A percentile compares a stretch with the other conserved stretches of the same genome.
Evolutionary conservation across 805 yeast genomes (phyloP).

Genomic region (Lipomyces yamanashiensis): DNA sequence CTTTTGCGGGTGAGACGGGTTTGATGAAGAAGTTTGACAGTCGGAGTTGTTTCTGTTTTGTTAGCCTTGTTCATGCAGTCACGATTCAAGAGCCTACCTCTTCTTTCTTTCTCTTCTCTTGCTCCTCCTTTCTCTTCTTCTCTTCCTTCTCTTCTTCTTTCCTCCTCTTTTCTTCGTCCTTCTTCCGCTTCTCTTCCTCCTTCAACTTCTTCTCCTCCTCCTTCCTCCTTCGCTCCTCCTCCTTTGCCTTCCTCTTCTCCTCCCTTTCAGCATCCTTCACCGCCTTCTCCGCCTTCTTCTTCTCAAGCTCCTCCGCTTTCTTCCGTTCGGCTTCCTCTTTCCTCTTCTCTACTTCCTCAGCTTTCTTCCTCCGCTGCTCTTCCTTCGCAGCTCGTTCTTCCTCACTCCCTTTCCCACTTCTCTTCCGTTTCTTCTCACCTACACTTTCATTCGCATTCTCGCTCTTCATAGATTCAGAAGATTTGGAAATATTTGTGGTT

Average conservation of each 20-base stretch:
- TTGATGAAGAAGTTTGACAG: slow-evolving; percentile 31
- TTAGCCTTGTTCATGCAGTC: no score
- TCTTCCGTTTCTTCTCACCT: slow-evolving; percentile 24
- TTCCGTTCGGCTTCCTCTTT: slow-evolving; percentile 32
- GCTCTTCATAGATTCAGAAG: not conserved
- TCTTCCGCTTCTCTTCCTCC: slow-evolving; percentile 19
- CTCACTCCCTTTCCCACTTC: slow-evolving; percentile 16
- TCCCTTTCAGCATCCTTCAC: slow-evolving; percentile 30
- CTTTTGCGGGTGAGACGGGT: slow-evolving; percentile 11
- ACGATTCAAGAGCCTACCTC: slow-evolving; percentile 15
- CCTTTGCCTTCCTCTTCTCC: slow-evolving; percentile 35
- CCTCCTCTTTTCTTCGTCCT: slow-evolving; percentile 20
- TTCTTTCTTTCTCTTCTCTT: slow-evolving; percentile 27
- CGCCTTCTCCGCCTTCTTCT: slow-evolving; percentile 35
- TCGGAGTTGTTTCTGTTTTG: slow-evolving; percentile 26
- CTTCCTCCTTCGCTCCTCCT: slow-evolving; percentile 33
- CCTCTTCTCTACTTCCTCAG: slow-evolving; percentile 14
- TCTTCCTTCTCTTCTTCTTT: slow-evolving; percentile 32
- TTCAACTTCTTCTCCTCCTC: slow-evolving; percentile 27
- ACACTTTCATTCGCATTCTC: not conserved
- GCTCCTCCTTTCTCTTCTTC: slow-evolving; percentile 27
- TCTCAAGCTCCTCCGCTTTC: slow-evolving; percentile 29
- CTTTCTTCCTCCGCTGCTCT: slow-evolving; percentile 20
- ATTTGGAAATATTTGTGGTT: not conserved
- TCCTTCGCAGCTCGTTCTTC: slow-evolving; percentile 31